Base-by-base conservation (phyloP, 805 yeast species). In the Candida parachauliodes region DNA sequence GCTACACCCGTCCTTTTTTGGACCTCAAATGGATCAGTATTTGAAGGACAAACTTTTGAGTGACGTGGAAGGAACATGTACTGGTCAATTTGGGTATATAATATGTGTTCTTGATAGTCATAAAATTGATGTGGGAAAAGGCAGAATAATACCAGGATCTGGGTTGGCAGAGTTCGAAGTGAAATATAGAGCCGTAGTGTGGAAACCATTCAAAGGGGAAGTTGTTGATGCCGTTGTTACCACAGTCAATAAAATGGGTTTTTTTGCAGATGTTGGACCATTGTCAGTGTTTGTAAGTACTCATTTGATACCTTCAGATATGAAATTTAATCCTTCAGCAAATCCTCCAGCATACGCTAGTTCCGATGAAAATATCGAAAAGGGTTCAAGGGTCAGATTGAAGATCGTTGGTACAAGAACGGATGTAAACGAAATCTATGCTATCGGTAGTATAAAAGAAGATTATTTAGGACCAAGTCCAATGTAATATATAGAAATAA, bases 121-220 rank as follows among this genome's bases (percentile, higher is more conserved):
- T 83, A 77, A 82, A 48, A 88, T 93, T 41, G 97, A 93, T 55
- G 94, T 93, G 24, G 98, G 96, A 33, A 83, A 88, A 50, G 98
- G 98, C 14, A 72, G 85, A 50, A 86, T 93, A 46, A 75, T 93
- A 30, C 95, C 98, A 2, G 82, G 89, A 17, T 80, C 82, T 41
- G 98, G 98, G 2, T 81, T 88, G 52, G 98, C 98, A 0, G 97
- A 88, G 62, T 93, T 93, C 54, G 95, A 88, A 51, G 98, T 93
- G 37, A 87, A 88, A 61, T 93, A 93, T 60, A 72, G 95, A 50
- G 98, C 98, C 0, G 89, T 93, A 36, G 97, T 93, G 23, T 93
- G 96, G 94, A 85, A 91, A 55, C 98, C 98, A 4, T 93, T 93
- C 67, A 93, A 93, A 65, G 98, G 98, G 24, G 98, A 93, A 63